Evolutionary conservation across 805 yeast genomes (phyloP), one percentile per base, ranked within the genome.

Genomic region (Debaryomyces castellii): DNA sequence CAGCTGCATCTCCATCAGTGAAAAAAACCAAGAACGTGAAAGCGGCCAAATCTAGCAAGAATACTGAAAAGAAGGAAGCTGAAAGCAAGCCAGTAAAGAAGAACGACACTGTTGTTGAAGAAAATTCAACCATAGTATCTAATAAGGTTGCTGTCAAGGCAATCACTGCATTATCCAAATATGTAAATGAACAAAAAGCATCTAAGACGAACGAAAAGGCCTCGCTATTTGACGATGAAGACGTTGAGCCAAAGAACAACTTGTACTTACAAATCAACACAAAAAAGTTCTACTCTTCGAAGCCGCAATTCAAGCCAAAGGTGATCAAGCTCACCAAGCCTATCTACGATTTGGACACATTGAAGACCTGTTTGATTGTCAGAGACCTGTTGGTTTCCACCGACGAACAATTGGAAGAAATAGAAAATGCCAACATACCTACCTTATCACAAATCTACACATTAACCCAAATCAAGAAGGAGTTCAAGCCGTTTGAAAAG

Each of bases 401-500:
- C 49, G 59, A 67, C n/a, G 74, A 67, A 23, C 63, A 72, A 43
- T 59, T 80, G 47, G 74, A 70, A 44, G 54, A 66, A 46, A 69
- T 80, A 44, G 85, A 80, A 61, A 64, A 64, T 32, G 74, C 67
- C 28, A 55, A 69, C 17, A 68, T 80, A 25, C 76, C 79, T 18
- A 65, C 77, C 33, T 64, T 81, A 37, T 46, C 64, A 18, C 76
- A 78, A 56, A 82, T 91, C 44, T 74, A 90, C 27, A 78, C 94
- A 5, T 84, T 85, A 45, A 74, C 81, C 39, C 86, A 89, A 54
- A 74, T 94, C 51, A 89, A 89, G 64, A 87, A 90, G 27, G 86
- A 85, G 49, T 92, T 82, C 76, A 89, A 89, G 69, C 81, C 88
- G n/a, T 94, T 72, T 58, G 97, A 94, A 66, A 84, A 90, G 48